These are phyloP conservation scores for Phytophthora citricola DNA, from an alignment of 352 stramenopile genomes.

Conservation along the genomic window DNA sequence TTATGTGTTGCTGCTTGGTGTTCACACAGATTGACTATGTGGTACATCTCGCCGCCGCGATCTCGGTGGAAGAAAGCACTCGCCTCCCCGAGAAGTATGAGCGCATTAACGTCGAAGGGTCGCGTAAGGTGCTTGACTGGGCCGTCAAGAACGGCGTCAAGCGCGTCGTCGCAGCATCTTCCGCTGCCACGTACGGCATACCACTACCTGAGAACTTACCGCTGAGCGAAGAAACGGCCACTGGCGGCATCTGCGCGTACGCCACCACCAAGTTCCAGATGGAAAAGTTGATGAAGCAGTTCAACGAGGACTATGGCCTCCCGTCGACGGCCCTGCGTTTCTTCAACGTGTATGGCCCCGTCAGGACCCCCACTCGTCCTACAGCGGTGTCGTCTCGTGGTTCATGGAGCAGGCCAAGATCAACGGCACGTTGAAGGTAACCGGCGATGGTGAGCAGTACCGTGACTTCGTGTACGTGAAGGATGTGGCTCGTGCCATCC, in stretches of 20 bases:
- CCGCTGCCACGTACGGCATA: constrained; percentile 77
- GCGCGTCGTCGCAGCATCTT: constrained; percentile 81
- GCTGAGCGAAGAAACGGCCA: constrained; percentile 74
- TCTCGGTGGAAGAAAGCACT: constrained; percentile 88
- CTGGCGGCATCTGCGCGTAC: constrained; percentile 82
- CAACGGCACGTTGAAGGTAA: constrained; percentile 84
- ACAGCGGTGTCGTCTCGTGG: constrained; percentile 86
- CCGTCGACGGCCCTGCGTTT: constrained; percentile 82
- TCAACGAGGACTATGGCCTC: constrained; percentile 72
- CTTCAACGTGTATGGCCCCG: constrained; percentile 87
- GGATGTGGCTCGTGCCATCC: constrained; percentile 82
- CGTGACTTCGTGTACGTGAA: constrained; percentile 90
- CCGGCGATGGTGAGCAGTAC: constrained; percentile 79
- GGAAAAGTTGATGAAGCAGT: constrained; percentile 81
- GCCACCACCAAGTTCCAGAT: constrained; percentile 88
- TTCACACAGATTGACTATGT: constrained; percentile 75
- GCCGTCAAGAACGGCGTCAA: constrained; percentile 76
- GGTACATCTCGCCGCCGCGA: constrained; percentile 82
- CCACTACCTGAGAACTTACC: constrained; percentile 72
- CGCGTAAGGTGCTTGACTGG: constrained; percentile 84
- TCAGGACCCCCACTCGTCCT: constrained; percentile 84
- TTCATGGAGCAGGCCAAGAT: constrained; percentile 90
- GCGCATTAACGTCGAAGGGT: constrained; percentile 85
- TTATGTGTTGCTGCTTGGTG: constrained; percentile 4
- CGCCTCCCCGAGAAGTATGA: constrained; percentile 88